Evolutionary conservation across 441 rosid species (phyloP).

Genomic region (Daphne laureola): DNA sequence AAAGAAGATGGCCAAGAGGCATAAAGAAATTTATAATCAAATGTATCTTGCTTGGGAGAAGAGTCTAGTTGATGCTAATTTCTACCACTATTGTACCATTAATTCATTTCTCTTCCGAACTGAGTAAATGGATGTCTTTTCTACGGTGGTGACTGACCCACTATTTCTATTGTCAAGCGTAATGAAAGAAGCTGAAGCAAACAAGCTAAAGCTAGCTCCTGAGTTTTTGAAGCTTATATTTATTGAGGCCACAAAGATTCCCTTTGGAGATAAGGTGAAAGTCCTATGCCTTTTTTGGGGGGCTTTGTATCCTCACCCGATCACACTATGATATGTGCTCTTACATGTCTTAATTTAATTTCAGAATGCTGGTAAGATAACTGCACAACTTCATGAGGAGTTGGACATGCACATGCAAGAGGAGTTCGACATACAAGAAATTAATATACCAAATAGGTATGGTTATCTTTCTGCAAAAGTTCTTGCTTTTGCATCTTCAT

Average conservation of each 20-base stretch:
- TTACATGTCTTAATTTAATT: neutral
- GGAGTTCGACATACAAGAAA: constrained; percentile 69
- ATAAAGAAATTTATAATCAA: constrained; percentile 41
- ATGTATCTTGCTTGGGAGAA: constrained; percentile 75
- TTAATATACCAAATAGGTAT: constrained; percentile 77
- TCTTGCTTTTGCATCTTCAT: too few relatives aligned
- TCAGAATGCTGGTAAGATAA: too few relatives aligned
- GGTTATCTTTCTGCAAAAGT: constrained; percentile 29
- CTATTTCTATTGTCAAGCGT: constrained; percentile 27
- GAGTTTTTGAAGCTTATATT: constrained; percentile 77
- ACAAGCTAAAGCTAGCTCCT: constrained; percentile 80
- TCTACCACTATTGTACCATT: constrained; percentile 45
- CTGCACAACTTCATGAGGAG: constrained; percentile 45
- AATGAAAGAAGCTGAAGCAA: constrained; percentile 85
- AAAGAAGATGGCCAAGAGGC: constrained; percentile 68
- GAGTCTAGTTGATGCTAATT: constrained; percentile 62
- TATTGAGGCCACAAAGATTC: constrained; percentile 79
- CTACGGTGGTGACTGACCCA: constrained; percentile 6
- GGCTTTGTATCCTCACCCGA: neutral
- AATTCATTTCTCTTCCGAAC: too few relatives aligned
- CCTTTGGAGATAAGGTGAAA: constrained; percentile 78
- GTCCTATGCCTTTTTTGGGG: neutral
- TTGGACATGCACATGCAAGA: constrained; percentile 56
- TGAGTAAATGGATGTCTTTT: neutral
- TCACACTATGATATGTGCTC: constrained; percentile 1